A percentile compares a stretch with the other conserved stretches of the same genome.
phyloP scores from a whole-genome alignment of 2,329 filamentous ascomycete genomes.

The Lachnellula subtilissima region DNA sequence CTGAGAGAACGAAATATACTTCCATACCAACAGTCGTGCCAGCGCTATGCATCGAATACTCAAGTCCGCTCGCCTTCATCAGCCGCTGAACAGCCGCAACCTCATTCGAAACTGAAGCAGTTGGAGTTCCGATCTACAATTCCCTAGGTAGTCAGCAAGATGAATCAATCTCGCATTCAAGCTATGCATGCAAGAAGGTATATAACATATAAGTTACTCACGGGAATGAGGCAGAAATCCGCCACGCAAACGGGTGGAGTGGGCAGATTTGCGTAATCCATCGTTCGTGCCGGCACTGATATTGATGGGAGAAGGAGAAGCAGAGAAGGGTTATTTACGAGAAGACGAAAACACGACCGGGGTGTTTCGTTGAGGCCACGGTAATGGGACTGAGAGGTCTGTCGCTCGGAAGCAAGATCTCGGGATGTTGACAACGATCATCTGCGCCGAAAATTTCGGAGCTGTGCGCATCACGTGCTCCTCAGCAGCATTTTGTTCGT shows the following conservation, averaged over 20 bases:
- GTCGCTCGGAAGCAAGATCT: background rate
- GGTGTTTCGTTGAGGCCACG: too few species aligned
- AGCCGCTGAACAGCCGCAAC: constrained; percentile 85
- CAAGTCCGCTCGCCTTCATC: constrained; percentile 73
- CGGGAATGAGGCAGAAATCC: constrained; percentile 88
- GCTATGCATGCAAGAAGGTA: background rate
- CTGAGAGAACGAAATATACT: background rate
- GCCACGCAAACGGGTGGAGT: constrained; percentile 76
- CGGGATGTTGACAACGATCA: background rate
- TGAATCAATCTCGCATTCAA: background rate
- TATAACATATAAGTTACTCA: constrained; percentile 35
- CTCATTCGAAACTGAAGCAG: constrained; percentile 71
- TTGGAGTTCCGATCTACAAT: constrained; percentile 70
- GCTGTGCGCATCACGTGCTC: background rate
- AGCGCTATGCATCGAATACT: constrained; percentile 86
- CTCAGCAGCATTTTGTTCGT: background rate
- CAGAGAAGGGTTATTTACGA: background rate
- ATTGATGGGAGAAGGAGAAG: background rate
- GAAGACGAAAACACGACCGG: background rate
- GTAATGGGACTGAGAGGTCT: too few species aligned
- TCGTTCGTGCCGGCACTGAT: background rate
- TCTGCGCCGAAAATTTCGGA: background rate
- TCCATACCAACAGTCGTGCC: constrained; percentile 33
- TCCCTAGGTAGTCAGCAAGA: background rate
- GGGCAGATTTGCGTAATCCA: constrained; percentile 42